Conservation (phyloP, 495 filamentous ascomycete species). For the Tuber umbilicatum region DNA sequence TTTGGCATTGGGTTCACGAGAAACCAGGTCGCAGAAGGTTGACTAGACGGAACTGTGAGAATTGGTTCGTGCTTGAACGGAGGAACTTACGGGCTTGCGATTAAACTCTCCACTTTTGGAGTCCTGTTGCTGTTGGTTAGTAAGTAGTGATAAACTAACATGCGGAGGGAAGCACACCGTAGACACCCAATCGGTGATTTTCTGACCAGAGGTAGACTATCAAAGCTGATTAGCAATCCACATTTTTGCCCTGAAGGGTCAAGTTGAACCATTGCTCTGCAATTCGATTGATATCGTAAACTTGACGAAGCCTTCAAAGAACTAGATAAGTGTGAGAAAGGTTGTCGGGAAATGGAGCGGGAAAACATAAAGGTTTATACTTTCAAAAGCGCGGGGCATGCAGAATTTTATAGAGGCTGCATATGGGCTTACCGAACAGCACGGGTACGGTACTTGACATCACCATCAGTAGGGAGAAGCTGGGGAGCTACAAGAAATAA, state of each 20-base stretch:
- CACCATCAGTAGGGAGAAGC: not conserved
- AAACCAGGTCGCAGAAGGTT: slow-evolving; percentile 27
- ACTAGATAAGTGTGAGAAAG: not conserved
- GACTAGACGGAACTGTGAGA: slow-evolving; percentile 15
- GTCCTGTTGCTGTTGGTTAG: slow-evolving; percentile 21
- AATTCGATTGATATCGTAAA: not conserved
- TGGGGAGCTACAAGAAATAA: not conserved
- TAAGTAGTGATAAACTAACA: not conserved
- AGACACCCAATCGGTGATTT: not conserved
- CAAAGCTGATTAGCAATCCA: not conserved
- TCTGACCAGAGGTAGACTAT: not conserved
- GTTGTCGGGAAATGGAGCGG: not conserved
- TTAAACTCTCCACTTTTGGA: slow-evolving; percentile 40
- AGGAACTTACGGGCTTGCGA: slow-evolving; percentile 22
- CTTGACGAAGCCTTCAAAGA: not conserved
- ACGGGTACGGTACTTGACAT: not conserved
- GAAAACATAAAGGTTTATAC: not conserved
- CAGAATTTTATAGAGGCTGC: not conserved
- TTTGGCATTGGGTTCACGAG: slow-evolving; percentile 50
- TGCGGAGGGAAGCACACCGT: not conserved
- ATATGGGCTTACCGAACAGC: not conserved
- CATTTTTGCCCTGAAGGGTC: not conserved
- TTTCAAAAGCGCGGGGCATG: not conserved
- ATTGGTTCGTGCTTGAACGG: slow-evolving; percentile 5
- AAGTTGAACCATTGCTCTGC: not conserved